phyloP scores from a whole-genome alignment of 352 stramenopile genomes.

The Pythium guiyangense region DNA sequence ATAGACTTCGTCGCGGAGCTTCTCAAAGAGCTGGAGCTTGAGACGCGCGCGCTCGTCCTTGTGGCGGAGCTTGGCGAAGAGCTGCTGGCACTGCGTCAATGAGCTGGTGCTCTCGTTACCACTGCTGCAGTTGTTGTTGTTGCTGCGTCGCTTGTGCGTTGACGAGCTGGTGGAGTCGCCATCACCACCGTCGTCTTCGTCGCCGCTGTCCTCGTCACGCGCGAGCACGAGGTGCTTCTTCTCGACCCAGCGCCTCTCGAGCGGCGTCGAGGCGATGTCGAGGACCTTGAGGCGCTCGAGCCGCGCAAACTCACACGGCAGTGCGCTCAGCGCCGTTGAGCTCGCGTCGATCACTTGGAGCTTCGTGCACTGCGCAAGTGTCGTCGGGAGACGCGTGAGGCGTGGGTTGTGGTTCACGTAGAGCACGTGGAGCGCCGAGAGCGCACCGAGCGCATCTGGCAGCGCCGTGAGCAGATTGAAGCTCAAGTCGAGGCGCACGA shows the following conservation, averaged over 20 bases:
- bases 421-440: constrained; percentile 64
- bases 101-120: background rate
- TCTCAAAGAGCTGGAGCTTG: constrained; percentile 52
- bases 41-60: constrained; percentile 62
- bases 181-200: background rate
- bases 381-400: constrained; percentile 40
- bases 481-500: constrained; percentile 77
- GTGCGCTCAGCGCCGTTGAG: constrained; percentile 43
- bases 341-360: constrained; percentile 76
- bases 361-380: constrained; percentile 56
- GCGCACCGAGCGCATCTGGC: constrained; percentile 43
- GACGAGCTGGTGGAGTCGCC: background rate
- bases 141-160: background rate
- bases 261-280: constrained; percentile 67
- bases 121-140: constrained; percentile 6
- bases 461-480: constrained; percentile 69
- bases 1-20: constrained; percentile 56
- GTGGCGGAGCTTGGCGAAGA: constrained; percentile 46
- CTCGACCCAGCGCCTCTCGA: constrained; percentile 45
- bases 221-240: constrained; percentile 45
- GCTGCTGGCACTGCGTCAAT: constrained; percentile 35
- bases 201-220: constrained; percentile 7
- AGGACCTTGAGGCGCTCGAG: constrained; percentile 60
- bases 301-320: constrained; percentile 66
- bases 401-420: constrained; percentile 84